phyloP scores from a whole-genome alignment of 2,329 filamentous ascomycete species.

The Pseudopithomyces chartarum region DNA sequence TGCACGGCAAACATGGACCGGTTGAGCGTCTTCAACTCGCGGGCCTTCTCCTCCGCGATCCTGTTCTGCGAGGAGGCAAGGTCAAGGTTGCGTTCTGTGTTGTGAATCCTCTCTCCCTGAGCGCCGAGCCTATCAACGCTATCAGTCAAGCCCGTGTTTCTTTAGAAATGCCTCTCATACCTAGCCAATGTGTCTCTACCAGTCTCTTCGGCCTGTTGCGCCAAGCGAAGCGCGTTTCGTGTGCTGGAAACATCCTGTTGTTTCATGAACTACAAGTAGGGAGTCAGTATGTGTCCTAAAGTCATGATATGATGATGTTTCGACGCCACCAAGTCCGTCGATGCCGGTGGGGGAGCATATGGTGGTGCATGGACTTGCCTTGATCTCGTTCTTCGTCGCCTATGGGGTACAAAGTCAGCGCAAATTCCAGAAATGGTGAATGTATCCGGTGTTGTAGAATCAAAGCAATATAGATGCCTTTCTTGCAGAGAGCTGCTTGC shows the following conservation, averaged over 20 bases:
- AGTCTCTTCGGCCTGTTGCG: constrained; percentile 71
- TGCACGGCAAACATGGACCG: constrained; percentile 84
- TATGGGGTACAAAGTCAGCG: no score
- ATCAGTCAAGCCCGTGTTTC: no score
- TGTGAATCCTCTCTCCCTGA: constrained; percentile 35
- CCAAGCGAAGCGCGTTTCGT: constrained; percentile 65
- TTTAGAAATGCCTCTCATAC: no score
- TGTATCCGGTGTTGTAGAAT: no score
- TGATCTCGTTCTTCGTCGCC: constrained; percentile 74
- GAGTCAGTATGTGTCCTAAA: no score
- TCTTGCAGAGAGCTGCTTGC: no score
- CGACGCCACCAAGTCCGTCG: constrained; percentile 45
- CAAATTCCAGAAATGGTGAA: no score
- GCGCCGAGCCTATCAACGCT: constrained; percentile 26
- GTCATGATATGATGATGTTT: no score
- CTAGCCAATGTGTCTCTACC: constrained; percentile 55
- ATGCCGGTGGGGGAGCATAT: constrained; percentile 51
- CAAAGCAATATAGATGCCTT: no score
- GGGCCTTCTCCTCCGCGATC: constrained; percentile 78
- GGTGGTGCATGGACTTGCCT: constrained; percentile 45
- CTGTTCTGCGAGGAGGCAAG: constrained; percentile 77
- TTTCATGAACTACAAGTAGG: not conserved
- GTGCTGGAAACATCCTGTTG: constrained; percentile 68
- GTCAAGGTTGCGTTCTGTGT: constrained; percentile 77
- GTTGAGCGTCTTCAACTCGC: constrained; percentile 84